phyloP scores from a whole-genome alignment of 2,329 filamentous ascomycete genomes.

The Hymenoscyphus occultus region DNA sequence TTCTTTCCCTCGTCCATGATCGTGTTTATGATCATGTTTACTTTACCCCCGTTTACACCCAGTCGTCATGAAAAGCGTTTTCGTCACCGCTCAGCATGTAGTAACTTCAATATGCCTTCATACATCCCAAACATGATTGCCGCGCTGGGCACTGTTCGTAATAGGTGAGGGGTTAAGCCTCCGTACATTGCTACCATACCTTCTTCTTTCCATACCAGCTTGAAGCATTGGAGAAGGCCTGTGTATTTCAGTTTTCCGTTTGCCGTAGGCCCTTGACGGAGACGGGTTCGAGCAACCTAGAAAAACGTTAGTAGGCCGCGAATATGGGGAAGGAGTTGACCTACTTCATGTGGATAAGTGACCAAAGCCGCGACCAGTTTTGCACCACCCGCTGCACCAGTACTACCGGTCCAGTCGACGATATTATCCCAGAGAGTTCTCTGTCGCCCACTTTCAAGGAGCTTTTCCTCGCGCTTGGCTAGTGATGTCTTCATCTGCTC shows the following conservation, averaged over 20 bases:
- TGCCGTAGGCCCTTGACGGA: conserved; percentile 78
- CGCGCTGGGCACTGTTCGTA: conserved; percentile 86
- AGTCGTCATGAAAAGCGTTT: not conserved
- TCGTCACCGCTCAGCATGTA: conserved; percentile 29
- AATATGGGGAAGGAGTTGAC: conserved; percentile 26
- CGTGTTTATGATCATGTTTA: not conserved
- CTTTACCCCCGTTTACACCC: too few species aligned
- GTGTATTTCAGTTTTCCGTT: conserved; percentile 79
- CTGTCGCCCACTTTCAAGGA: conserved; percentile 55
- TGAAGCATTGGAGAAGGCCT: conserved; percentile 84
- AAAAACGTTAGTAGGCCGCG: conserved; percentile 13
- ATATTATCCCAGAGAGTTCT: conserved; percentile 71
- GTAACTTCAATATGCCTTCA: conserved; percentile 38
- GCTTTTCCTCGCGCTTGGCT: conserved; percentile 58
- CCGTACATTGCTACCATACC: conserved; percentile 84
- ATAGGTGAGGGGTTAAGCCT: conserved; percentile 84
- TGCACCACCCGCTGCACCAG: conserved; percentile 74
- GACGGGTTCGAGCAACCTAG: conserved; percentile 74
- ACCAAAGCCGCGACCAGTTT: conserved; percentile 82
- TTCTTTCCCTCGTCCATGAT: not conserved
- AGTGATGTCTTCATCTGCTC: conserved; percentile 85
- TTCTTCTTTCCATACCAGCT: conserved; percentile 82
- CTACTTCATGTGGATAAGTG: conserved; percentile 89
- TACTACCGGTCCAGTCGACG: conserved; percentile 75
- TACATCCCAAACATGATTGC: conserved; percentile 96